These are phyloP conservation scores for Pseudohyphozyma bogoriensis DNA, from an alignment of 768 basidiomycete genomes.

Conservation along the genomic window DNA sequence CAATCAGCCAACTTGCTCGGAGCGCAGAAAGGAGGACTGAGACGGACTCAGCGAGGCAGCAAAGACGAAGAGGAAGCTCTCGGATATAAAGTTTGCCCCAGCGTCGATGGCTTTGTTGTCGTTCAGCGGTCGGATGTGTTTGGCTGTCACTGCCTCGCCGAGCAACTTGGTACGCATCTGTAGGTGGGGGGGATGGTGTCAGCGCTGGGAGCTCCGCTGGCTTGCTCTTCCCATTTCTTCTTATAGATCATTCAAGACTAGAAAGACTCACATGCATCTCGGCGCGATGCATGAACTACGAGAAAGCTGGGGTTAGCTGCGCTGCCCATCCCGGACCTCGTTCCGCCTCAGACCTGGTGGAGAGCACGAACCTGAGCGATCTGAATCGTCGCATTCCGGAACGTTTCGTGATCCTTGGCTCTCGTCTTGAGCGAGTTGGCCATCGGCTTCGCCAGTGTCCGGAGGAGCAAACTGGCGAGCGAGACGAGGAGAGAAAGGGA, in stretches of 20 bases:
- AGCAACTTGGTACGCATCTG: conserved; percentile 19
- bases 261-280: conserved; percentile 19
- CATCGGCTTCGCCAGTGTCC: neutral
- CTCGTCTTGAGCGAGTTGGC: conserved; percentile 24
- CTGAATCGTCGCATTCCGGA: conserved; percentile 9
- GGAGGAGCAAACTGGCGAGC: neutral
- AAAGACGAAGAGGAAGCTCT: conserved; percentile 4
- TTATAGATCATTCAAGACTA: too few species aligned
- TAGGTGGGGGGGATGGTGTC: neutral
- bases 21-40: neutral
- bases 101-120: conserved; percentile 26
- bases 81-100: conserved; percentile 24
- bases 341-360: too few species aligned
- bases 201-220: neutral
- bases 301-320: too few species aligned
- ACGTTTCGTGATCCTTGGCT: conserved; percentile 23
- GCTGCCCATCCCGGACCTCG: too few species aligned
- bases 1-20: neutral
- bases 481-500: too few species aligned
- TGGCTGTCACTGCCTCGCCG: conserved; percentile 17
- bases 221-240: neutral
- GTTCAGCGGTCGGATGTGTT: conserved; percentile 24
- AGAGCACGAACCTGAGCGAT: too few species aligned
- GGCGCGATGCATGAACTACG: conserved; percentile 19
- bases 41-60: conserved; percentile 3